Conservation (phyloP, 768 basidiomycete genomes). For the Mycena vulgaris region DNA sequence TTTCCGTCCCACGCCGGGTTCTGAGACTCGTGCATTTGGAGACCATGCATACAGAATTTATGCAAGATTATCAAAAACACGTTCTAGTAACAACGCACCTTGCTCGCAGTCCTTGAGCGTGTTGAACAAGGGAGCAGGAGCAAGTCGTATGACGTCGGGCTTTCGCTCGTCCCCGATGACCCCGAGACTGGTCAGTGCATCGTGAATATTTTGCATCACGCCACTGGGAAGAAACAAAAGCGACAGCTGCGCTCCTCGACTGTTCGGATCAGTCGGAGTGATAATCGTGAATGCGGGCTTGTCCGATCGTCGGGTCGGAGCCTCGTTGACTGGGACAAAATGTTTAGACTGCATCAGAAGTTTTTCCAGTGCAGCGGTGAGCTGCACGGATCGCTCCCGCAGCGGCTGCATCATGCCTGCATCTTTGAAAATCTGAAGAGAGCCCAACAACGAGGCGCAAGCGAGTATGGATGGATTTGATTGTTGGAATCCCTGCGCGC, state of each 20-base stretch:
- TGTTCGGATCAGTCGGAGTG: conserved; percentile 78
- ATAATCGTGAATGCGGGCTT: conserved; percentile 88
- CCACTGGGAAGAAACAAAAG: conserved; percentile 80
- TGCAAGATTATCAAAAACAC: conserved; percentile 58
- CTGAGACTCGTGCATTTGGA: not conserved
- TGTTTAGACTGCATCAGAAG: conserved; percentile 74
- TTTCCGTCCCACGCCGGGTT: not conserved
- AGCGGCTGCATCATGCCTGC: conserved; percentile 82
- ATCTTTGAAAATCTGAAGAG: conserved; percentile 84
- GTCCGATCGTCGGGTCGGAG: conserved; percentile 39
- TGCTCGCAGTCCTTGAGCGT: conserved; percentile 82
- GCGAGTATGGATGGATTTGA: conserved; percentile 93
- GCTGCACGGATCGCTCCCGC: conserved; percentile 75
- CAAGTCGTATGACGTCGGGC: conserved; percentile 93
- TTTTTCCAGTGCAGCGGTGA: conserved; percentile 82
- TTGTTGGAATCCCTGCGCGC: conserved; percentile 96
- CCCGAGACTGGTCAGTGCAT: conserved; percentile 73
- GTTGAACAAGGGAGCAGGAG: conserved; percentile 92
- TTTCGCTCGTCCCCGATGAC: conserved; percentile 94
- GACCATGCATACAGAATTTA: conserved; percentile 17
- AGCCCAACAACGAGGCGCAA: conserved; percentile 85
- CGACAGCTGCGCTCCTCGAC: conserved; percentile 91
- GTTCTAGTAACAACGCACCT: conserved; percentile 77
- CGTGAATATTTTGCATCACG: conserved; percentile 81
- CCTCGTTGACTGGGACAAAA: conserved; percentile 66